phyloP scores from a whole-genome alignment of 768 basidiomycete genomes.

The Lactarius akahatsu region DNA sequence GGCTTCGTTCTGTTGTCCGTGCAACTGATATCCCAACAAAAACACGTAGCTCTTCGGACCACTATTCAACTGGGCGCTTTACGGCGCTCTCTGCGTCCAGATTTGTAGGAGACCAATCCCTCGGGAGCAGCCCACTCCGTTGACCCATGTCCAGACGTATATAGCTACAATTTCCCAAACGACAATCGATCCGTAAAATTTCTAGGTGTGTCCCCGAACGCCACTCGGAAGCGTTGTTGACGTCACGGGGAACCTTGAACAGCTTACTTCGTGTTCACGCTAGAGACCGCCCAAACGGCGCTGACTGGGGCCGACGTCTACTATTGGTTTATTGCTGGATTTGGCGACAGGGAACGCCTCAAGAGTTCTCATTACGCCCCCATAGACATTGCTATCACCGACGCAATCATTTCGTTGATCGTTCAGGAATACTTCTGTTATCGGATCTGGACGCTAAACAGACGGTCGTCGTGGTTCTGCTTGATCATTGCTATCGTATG shows the following conservation, averaged over 20 bases:
- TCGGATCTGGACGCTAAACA: slow-evolving; percentile 22
- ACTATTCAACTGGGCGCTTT: background rate
- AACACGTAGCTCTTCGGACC: slow-evolving; percentile 1
- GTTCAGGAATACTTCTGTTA: slow-evolving; percentile 35
- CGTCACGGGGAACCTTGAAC: slow-evolving; percentile 27
- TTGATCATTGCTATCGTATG: background rate
- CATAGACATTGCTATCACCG: slow-evolving; percentile 31
- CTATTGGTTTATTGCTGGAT: slow-evolving; percentile 34
- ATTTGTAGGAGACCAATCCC: slow-evolving; percentile 28
- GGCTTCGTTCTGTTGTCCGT: background rate
- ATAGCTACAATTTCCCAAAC: background rate
- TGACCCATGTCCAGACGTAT: background rate
- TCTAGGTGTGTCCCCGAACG: background rate
- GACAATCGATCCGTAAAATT: background rate
- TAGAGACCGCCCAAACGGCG: background rate
- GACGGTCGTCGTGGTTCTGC: background rate
- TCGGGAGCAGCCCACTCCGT: no score
- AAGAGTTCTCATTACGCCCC: slow-evolving; percentile 20
- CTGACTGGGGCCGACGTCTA: slow-evolving; percentile 30
- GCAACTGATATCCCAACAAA: slow-evolving; percentile 4
- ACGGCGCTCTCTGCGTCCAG: background rate
- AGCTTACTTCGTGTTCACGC: background rate
- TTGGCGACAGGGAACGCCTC: slow-evolving; percentile 33
- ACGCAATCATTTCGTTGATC: slow-evolving; percentile 32
- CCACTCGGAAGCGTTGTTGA: slow-evolving; percentile 22